Evolutionary conservation across 2,329 filamentous ascomycete species (phyloP), one percentile per base, ranked within the genome.

Genomic region (Colletotrichum sp.): DNA sequence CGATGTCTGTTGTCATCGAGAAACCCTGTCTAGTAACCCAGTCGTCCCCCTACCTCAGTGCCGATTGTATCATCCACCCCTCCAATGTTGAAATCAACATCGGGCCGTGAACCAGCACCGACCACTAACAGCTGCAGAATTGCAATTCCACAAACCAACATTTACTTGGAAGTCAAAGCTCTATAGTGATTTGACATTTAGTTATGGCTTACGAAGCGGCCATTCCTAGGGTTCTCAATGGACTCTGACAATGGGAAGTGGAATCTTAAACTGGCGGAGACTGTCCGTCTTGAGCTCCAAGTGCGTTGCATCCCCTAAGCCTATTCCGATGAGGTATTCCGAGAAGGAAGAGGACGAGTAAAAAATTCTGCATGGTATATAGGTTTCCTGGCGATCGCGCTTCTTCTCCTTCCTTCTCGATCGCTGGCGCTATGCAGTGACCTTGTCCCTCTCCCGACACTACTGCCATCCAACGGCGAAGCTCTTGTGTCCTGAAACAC

Each of bases 11-110:
- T 74, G 72, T 61, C 60, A 74, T 74, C 36, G 61, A 52, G 3
- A 39, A 70, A 74, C 72, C 72, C 72, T 71, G 72, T 32, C 36
- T 24, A 7, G 36, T 21, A 18, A 18, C 36, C 43, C 21, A 61
- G 24, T 60, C 18, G 48, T 18, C 32, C 30, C 48, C 48, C 52
- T 68, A 55, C 48, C 34, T 61, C 36, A 18, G 43, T 16, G 16
- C 16, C 24, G 60, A 70, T 71, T 71, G 60, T 74, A 64, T 61
- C 68, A 71, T 71, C 36, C 12, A 21, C 67, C 72, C 72, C 68
- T 71, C 34, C 34, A 34, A 74, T 74, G 67, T 71, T 65, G 60
- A 71, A 60, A 74, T 71, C 72, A 24, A 5, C 30, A 66, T 36
- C 61, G 67, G 72, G 60, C 72, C 72, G 67, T 32, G 6, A 73